Evolutionary conservation across 495 filamentous ascomycete species (phyloP), one percentile per base, ranked within the genome.

Genomic region (Trichoderma erinaceum): DNA sequence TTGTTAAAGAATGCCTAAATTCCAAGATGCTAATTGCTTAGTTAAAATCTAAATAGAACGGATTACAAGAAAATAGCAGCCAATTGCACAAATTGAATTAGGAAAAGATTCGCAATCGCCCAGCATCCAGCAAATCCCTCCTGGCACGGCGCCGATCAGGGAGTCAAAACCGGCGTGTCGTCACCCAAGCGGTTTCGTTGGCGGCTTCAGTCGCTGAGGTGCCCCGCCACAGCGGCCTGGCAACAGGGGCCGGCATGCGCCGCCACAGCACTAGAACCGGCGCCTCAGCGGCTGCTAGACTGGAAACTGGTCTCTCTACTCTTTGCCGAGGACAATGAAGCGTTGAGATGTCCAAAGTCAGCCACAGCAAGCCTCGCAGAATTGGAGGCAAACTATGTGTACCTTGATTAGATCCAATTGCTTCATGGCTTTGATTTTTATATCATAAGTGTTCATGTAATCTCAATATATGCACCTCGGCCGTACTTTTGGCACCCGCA

Each of bases 141-240:
- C 21, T 56, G 21, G n/a, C n/a, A 4, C 50, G 8, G 50, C 50
- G 50, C 50, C 50, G 50, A 56, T 56, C n/a, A 11, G 50, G 10
- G 16, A 56, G 21, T 18, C n/a, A 12, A 18, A 27, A 58, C 21
- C 50, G n/a, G 16, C n/a, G 56, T 61, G 56, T 61, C 56, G 56
- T 61, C 56, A 61, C 50, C n/a, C 44, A 16, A 11, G 44, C 44
- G 44, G 44, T 61, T 61, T 61, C 25, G 44, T 48, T 29, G 56
- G 56, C 56, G 56, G 25, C 56, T 32, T 27, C 27, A 32, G 23
- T 32, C 25, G 56, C 56, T 61, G 56, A 61, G 6, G 27, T 15
- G 56, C 56, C 56, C 56, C 56, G 56, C 56, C 56, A 35, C 56
- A 61, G 56, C 25, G 25, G 56, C 25, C 16, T 11, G 13, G 25